phyloP scores from a whole-genome alignment of 768 basidiomycete genomes.

The Coprinopsis cinerea region DNA sequence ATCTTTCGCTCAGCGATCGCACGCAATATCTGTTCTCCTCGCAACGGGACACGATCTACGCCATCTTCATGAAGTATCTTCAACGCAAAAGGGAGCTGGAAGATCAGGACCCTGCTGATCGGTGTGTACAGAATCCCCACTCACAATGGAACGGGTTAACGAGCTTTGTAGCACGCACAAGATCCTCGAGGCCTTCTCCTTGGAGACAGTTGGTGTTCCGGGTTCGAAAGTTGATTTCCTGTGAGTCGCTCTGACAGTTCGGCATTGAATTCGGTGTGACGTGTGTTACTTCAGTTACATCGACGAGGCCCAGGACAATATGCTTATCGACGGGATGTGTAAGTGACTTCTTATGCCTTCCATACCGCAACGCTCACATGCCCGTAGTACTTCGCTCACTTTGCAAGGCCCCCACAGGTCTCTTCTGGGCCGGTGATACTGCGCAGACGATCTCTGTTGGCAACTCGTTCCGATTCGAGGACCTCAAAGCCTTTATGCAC shows the following conservation, averaged over 20 bases:
- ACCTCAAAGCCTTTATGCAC: constrained; percentile 62
- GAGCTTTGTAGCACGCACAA: constrained; percentile 39
- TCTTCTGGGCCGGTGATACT: constrained; percentile 82
- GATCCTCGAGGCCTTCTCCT: constrained; percentile 34
- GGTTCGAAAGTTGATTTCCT: constrained; percentile 48
- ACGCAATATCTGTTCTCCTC: constrained; percentile 49
- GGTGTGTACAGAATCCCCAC: constrained; percentile 27
- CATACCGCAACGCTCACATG: not conserved
- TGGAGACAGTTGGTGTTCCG: constrained; percentile 26
- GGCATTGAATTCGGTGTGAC: not conserved
- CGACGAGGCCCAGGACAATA: constrained; percentile 70
- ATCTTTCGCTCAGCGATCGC: constrained; percentile 44
- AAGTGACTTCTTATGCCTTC: constrained; percentile 14
- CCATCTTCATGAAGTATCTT: constrained; percentile 46
- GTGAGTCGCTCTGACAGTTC: constrained; percentile 28
- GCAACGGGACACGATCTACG: constrained; percentile 43
- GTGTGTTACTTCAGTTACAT: constrained; percentile 42
- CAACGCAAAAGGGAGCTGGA: constrained; percentile 35
- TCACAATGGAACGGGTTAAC: not conserved
- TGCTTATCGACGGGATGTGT: constrained; percentile 60
- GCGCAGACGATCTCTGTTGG: constrained; percentile 74
- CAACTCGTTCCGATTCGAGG: constrained; percentile 66
- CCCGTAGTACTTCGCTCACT: constrained; percentile 53
- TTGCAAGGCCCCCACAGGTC: constrained; percentile 55
- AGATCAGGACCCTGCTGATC: constrained; percentile 55